phyloP scores from a whole-genome alignment of 75 land plant species.

The Pinus taeda region DNA sequence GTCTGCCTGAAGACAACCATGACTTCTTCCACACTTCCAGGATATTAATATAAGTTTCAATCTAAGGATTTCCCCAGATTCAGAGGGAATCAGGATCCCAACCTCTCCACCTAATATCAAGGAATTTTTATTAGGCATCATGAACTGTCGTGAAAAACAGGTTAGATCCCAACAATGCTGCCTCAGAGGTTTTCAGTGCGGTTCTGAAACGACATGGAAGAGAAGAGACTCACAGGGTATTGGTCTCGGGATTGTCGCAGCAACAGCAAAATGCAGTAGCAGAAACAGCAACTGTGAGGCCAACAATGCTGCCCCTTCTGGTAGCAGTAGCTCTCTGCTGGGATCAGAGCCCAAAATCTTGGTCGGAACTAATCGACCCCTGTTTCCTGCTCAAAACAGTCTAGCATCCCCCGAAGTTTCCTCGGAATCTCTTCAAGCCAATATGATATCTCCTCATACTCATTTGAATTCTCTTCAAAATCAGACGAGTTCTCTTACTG shows the following conservation, averaged over 20 bases:
- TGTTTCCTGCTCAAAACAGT: neutral
- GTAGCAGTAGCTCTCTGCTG: neutral
- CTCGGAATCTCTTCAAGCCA: neutral
- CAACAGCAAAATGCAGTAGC: slow-evolving; percentile 4
- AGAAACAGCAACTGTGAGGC: slow-evolving; percentile 3
- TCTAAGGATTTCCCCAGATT: neutral
- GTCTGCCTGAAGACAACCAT: neutral
- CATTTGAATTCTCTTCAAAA: too few species aligned
- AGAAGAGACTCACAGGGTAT: slow-evolving; percentile 22
- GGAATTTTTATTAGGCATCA: neutral
- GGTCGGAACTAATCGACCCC: neutral
- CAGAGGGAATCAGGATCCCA: neutral
- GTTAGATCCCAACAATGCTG: slow-evolving; percentile 17
- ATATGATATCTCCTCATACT: neutral
- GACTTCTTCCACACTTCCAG: neutral
- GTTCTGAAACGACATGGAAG: slow-evolving; percentile 9
- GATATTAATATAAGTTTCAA: neutral
- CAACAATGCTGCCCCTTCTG: neutral
- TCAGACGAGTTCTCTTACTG: too few species aligned
- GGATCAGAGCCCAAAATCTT: slow-evolving; percentile 5
- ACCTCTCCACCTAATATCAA: slow-evolving; percentile 10
- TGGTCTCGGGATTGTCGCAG: slow-evolving; percentile 28
- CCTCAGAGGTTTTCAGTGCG: slow-evolving; percentile 16
- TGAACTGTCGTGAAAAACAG: slow-evolving; percentile 10
- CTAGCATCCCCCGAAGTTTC: neutral